phyloP scores from a whole-genome alignment of 2,329 filamentous ascomycete species.

The Cryphonectria nitschkei region DNA sequence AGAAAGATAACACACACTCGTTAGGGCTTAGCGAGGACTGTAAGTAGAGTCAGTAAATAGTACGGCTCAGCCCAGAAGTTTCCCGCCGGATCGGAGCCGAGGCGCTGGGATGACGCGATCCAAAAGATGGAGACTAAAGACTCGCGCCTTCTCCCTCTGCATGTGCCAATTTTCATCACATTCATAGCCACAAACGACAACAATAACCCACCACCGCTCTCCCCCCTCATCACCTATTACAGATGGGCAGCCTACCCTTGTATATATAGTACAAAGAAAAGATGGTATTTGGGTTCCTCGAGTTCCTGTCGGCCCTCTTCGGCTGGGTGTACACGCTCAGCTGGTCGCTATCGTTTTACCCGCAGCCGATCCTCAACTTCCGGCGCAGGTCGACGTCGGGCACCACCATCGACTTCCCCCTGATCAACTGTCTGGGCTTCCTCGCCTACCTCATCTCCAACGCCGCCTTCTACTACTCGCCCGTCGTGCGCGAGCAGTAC shows the following conservation, averaged over 20 bases:
- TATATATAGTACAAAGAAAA: neutral
- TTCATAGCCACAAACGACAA: neutral
- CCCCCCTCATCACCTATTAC: neutral
- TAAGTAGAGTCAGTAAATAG: neutral
- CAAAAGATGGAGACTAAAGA: neutral
- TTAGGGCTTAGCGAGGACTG: neutral
- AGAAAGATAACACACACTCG: neutral
- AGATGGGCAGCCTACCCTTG: neutral
- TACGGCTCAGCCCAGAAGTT: neutral
- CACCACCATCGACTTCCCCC: conserved; percentile 85
- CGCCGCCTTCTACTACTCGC: conserved; percentile 75
- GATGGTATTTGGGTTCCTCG: conserved; percentile 44
- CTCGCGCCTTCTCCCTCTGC: neutral
- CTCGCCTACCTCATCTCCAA: conserved; percentile 77
- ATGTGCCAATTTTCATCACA: neutral
- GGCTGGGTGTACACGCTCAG: conserved; percentile 77
- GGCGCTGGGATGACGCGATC: conserved; percentile 11
- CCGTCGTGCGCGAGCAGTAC: conserved; percentile 79
- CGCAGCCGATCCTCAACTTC: conserved; percentile 82
- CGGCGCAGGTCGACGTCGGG: conserved; percentile 77
- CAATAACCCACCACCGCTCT: neutral
- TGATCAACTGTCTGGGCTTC: conserved; percentile 74
- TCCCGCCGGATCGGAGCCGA: conserved; percentile 5
- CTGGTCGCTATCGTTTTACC: conserved; percentile 93
- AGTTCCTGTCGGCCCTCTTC: conserved; percentile 59